phyloP scores from a whole-genome alignment of 2,329 filamentous ascomycete genomes.

The Paraconiothyrium brasiliense region DNA sequence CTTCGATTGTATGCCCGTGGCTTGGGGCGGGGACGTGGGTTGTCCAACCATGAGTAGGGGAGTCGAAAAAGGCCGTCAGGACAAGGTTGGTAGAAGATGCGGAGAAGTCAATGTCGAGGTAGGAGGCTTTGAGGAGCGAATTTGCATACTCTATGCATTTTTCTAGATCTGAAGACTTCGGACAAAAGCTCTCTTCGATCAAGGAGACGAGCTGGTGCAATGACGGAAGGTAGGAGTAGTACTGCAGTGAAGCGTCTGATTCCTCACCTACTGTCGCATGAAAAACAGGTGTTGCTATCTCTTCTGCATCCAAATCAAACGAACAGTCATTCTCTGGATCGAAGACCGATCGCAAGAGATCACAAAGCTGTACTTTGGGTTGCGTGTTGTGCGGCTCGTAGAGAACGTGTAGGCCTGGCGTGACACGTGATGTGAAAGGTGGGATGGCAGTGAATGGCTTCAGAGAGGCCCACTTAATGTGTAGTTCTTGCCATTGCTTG shows the following conservation, averaged over 20 bases:
- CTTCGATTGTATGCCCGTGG: conserved; percentile 71
- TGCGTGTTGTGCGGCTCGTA: conserved; percentile 67
- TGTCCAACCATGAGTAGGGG: conserved; percentile 53
- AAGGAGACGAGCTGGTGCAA: conserved; percentile 65
- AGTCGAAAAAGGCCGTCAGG: conserved; percentile 70
- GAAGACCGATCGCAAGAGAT: conserved; percentile 67
- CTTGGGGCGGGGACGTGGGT: conserved; percentile 51
- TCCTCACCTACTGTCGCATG: conserved; percentile 67
- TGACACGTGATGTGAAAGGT: conserved; percentile 78
- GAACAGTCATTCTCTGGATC: conserved; percentile 65
- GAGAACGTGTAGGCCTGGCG: conserved; percentile 83
- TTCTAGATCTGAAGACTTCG: conserved; percentile 43
- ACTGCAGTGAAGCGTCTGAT: conserved; percentile 72
- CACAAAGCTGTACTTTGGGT: conserved; percentile 59
- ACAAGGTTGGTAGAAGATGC: conserved; percentile 71
- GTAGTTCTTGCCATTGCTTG: conserved; percentile 73
- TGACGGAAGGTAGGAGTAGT: conserved; percentile 71
- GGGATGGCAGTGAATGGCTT: conserved; percentile 66
- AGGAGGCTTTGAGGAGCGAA: conserved; percentile 64
- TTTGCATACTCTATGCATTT: conserved; percentile 62
- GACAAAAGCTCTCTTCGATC: conserved; percentile 63
- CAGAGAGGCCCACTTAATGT: conserved; percentile 80
- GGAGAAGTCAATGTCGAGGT: conserved; percentile 82
- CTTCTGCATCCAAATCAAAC: conserved; percentile 56
- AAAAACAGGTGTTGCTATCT: conserved; percentile 70